Base-by-base conservation (phyloP, 75 land plant genomes). In the Adiantum capillusveneris region DNA sequence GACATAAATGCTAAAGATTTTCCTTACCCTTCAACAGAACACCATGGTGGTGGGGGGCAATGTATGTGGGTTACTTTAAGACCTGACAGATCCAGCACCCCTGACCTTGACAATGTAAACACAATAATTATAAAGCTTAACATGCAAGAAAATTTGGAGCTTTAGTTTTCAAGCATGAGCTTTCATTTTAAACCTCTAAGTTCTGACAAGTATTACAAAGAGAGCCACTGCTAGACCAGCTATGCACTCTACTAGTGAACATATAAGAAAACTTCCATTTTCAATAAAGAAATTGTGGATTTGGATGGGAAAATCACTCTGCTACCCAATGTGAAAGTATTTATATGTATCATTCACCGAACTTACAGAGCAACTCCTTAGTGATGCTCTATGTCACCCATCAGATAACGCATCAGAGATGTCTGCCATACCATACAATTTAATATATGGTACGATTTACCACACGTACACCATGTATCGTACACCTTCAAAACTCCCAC, bases 1-100 rank as follows among this genome's bases (percentile, higher is more conserved):
- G 11, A 19, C 13, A 48, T 48, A 48, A 48, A 48, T 9, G 6
- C 11, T 12, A 48, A 18, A 48, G 20, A 13, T 16, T 6, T 48
- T 48, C 18, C 51, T 48, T 48, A 11, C 51, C 9, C 51, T 6
- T 53, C 55, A 19, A 2, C 70, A 58, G 49, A 68, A 54, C 30
- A 16, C 71, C 71, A 69, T 41, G 65, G 56, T 26, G 64, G 58
- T 53, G 71, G 71, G 6, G 71, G 71, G 55, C 71, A 69, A 53
- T 69, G 71, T 12, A 69, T 44, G 29, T 69, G 71, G 42, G 71
- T 36, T 0, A 69, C 58, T 18, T 39, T 28, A 30, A 69, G 51
- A 41, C 25, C 21, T n/a, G 52, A 25, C 48, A 62, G 22, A 54
- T 69, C 71, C 9, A 69, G 31, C 18, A 54, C 65, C 25, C 71